Percentiles rank a stretch among this genome's conserved stretches.
Evolutionary conservation across 2,329 filamentous ascomycete genomes (phyloP).

Genomic region (Ilyonectria mors-panacis): DNA sequence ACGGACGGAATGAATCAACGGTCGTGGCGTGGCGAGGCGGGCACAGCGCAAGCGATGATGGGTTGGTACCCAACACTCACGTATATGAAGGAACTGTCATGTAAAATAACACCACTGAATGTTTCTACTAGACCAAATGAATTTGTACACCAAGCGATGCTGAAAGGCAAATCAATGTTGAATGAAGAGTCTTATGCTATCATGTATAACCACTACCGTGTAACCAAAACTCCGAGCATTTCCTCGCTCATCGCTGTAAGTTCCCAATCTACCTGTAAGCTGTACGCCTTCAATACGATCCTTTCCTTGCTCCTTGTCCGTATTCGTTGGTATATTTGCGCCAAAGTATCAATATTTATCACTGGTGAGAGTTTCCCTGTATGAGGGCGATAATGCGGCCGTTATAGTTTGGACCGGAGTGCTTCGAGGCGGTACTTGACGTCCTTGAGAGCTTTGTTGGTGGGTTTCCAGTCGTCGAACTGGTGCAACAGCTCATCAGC

Average conservation of each 20-base stretch:
- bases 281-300: constrained; percentile 5
- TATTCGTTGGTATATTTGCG: constrained; percentile 12
- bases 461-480: constrained; percentile 95
- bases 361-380: neutral
- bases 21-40: constrained; percentile 13
- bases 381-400: neutral
- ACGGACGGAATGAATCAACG: constrained; percentile 25
- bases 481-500: constrained; percentile 84
- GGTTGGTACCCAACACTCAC: neutral
- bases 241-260: constrained; percentile 9
- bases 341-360: constrained; percentile 14
- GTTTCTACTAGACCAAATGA: constrained; percentile 41
- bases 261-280: constrained; percentile 24
- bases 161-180: neutral
- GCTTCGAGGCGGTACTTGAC: constrained; percentile 95
- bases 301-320: constrained; percentile 17
- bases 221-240: constrained; percentile 21
- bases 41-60: constrained; percentile 2
- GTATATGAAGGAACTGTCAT: neutral
- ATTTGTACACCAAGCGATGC: constrained; percentile 25
- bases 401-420: constrained; percentile 84
- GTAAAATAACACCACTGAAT: neutral
- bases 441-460: constrained; percentile 92
- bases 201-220: neutral
- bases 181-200: constrained; percentile 3